These are phyloP conservation scores for Sergeia podlipaevii DNA, from an alignment of 208 protist species.

Conservation along the genomic window DNA sequence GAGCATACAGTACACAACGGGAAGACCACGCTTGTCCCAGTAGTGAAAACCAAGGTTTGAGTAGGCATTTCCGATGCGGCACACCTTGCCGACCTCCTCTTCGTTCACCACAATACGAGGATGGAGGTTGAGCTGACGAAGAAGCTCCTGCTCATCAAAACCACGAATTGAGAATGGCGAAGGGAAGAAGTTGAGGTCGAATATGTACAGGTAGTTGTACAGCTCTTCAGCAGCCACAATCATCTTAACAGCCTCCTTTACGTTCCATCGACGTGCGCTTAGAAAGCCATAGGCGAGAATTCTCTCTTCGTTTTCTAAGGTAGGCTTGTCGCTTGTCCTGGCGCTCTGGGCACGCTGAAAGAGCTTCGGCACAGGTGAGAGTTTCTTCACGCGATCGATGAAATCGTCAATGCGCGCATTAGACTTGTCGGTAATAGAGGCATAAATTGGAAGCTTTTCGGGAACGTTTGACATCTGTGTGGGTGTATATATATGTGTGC, in stretches of 20 bases:
- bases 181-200: constrained; percentile 13
- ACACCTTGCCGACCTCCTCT: too few species aligned
- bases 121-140: background rate
- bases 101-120: background rate
- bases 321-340: constrained; percentile 11
- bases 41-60: constrained; percentile 39
- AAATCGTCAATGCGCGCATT: constrained; percentile 14
- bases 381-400: too few species aligned
- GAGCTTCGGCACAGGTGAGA: constrained; percentile 9
- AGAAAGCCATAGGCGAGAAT: constrained; percentile 22
- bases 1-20: constrained; percentile 38
- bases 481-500: too few species aligned
- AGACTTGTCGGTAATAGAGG: constrained; percentile 14
- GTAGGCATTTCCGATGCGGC: too few species aligned
- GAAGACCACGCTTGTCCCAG: constrained; percentile 49
- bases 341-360: constrained; percentile 3
- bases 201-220: constrained; percentile 7
- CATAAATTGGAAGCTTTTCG: constrained; percentile 8
- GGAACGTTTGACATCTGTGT: too few species aligned
- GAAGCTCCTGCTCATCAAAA: constrained; percentile 14
- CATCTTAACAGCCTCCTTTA: constrained; percentile 18
- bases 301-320: constrained; percentile 16
- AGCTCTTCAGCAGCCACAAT: constrained; percentile 4
- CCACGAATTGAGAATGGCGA: constrained; percentile 14
- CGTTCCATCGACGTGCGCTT: constrained; percentile 12